Base-by-base conservation (phyloP, 495 filamentous ascomycete genomes). In the Penicillium pancosmium region DNA sequence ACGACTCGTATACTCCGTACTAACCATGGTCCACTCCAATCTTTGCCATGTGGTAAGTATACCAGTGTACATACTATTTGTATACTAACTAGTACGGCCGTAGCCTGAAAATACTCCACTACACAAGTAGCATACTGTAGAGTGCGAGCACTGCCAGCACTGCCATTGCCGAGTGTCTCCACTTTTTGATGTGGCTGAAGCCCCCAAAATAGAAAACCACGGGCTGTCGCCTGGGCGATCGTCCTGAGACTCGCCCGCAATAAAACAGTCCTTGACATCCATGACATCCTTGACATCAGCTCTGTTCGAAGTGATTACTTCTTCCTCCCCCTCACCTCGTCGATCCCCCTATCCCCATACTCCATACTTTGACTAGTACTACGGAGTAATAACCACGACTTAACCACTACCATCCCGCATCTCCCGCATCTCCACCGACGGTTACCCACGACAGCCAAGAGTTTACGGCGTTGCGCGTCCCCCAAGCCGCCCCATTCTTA, bases 181-280 rank as follows among this genome's bases (percentile, higher is more conserved):
- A 58, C 47, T 44, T n/a, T n/a, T 43, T 44, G 23, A 3, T 23
- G 67, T 69, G 67, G 64, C 67, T 65, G 57, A 70, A 52, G 36
- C 43, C 56, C 62, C 65, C 38, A 54, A 66, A 70, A 70, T 70
- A 70, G 67, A 61, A 60, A 46, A 36, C 51, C 58, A 56, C 66
- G 66, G 66, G 55, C 64, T 65, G 65, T 70, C 65, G 68, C 68
- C 68, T 66, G 65, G 68, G 68, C 62, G 61, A 67, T 67, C 58
- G 58, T 50, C 56, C 35, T 16, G 48, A 56, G 50, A 50, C 55
- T 51, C 35, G 41, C 41, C 15, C 41, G 27, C 27, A 4, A 31
- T 31, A 31, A 31, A 31, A 31, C 27, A 31, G 27, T 31, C 27
- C 27, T 21, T 21, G 19, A 21, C 19, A 4, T 23, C 23, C 23